These are phyloP conservation scores for Epichloe aotearoae DNA, from an alignment of 2,329 filamentous ascomycete species.

Conservation along the genomic window DNA sequence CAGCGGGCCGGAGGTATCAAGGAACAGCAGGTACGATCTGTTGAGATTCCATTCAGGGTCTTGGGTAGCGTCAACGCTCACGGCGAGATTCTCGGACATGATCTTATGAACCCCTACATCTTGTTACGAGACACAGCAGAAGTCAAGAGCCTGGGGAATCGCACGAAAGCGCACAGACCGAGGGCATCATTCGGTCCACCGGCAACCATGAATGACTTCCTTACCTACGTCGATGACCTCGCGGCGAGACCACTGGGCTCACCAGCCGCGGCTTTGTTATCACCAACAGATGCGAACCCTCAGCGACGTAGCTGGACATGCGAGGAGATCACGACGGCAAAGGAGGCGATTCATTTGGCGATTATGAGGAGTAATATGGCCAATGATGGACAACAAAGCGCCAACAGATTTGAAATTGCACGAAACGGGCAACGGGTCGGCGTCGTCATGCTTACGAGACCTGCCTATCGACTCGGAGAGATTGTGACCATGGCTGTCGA, in stretches of 20 bases:
- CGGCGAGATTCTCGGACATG: constrained; percentile 82
- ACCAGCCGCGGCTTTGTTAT: constrained; percentile 49
- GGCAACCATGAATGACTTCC: constrained; percentile 50
- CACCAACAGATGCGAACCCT: constrained; percentile 49
- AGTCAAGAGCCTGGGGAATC: constrained; percentile 32
- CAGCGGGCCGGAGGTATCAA: constrained; percentile 68
- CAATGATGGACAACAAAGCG: constrained; percentile 56
- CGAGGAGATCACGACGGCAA: constrained; percentile 49
- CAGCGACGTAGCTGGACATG: constrained; percentile 42
- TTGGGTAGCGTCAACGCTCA: constrained; percentile 83
- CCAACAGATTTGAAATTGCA: constrained; percentile 92
- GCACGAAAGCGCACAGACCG: constrained; percentile 15
- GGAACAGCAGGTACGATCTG: constrained; percentile 75
- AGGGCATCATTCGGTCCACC: constrained; percentile 16
- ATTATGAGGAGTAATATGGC: constrained; percentile 71
- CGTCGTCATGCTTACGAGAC: constrained; percentile 76
- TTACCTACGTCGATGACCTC: constrained; percentile 65
- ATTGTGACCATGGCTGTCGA: constrained; percentile 74
- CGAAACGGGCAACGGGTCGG: constrained; percentile 85
- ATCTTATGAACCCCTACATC: constrained; percentile 89
- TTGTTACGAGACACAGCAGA: constrained; percentile 72
- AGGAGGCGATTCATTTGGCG: constrained; percentile 81
- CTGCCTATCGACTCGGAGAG: constrained; percentile 82
- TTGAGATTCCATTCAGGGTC: constrained; percentile 85
- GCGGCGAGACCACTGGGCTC: constrained; percentile 45